Conservation (phyloP, 768 basidiomycete species). For the Boletus tomentosulus region DNA sequence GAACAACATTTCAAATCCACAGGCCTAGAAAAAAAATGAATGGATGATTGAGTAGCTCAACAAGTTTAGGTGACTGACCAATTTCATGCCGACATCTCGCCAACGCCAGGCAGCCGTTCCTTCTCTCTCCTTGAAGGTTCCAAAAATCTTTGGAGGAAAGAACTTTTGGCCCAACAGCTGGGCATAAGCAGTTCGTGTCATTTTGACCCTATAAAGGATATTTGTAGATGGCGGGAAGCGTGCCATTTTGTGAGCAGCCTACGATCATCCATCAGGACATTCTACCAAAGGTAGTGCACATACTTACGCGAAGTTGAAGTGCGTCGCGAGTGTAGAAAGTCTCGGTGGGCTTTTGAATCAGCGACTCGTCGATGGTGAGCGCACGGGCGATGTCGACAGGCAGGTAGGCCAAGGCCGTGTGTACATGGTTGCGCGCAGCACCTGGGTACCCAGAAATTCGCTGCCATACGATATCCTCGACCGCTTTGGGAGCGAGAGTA, state of each 20-base stretch:
- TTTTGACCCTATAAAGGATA: constrained; percentile 56
- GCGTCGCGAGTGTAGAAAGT: constrained; percentile 96
- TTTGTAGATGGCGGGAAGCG: constrained; percentile 77
- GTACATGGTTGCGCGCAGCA: constrained; percentile 61
- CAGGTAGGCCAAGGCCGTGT: constrained; percentile 73
- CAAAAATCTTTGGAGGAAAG: constrained; percentile 87
- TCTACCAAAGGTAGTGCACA: background rate
- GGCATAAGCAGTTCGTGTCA: constrained; percentile 93
- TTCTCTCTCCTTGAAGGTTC: constrained; percentile 61
- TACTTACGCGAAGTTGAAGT: constrained; percentile 75
- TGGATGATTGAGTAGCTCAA: background rate
- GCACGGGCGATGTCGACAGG: constrained; percentile 78
- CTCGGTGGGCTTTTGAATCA: constrained; percentile 86
- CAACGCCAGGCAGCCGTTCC: constrained; percentile 68
- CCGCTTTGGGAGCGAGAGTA: constrained; percentile 55
- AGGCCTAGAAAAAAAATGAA: constrained; percentile 49
- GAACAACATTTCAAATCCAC: constrained; percentile 96
- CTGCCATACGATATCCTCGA: constrained; percentile 67
- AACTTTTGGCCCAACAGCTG: constrained; percentile 91
- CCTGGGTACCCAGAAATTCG: constrained; percentile 77
- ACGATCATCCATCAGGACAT: constrained; percentile 6
- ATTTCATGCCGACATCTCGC: constrained; percentile 90
- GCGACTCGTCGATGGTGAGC: constrained; percentile 53
- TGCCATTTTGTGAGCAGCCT: constrained; percentile 88
- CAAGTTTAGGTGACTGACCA: constrained; percentile 44